Evolutionary conservation across 106 monocot genomes (phyloP).

Genomic region (Agapanthus africanus): DNA sequence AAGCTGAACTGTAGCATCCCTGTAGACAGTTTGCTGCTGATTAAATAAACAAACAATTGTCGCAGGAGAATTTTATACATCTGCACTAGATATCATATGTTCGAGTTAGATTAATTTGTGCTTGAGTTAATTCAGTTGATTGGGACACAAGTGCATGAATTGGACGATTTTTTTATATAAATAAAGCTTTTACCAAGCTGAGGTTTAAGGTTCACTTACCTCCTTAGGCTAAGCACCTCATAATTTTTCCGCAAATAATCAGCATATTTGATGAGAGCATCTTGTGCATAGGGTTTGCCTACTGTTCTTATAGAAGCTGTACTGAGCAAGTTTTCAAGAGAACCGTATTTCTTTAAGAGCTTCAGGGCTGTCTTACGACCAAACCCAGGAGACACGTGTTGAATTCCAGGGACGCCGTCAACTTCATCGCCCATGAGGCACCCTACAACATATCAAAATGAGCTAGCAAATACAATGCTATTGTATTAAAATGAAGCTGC

Average conservation of each 20-base stretch:
- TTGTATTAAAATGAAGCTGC: not conserved
- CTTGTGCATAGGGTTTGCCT: constrained; percentile 83
- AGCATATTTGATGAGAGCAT: constrained; percentile 80
- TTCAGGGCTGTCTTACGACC: constrained; percentile 91
- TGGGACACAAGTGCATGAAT: not conserved
- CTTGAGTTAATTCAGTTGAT: not conserved
- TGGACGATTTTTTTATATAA: not conserved
- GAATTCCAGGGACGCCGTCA: constrained; percentile 97
- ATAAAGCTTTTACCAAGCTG: not conserved
- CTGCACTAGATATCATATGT: not conserved
- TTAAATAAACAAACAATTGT: not conserved
- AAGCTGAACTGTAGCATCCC: constrained; percentile 64
- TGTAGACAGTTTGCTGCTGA: no score
- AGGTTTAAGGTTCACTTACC: constrained; percentile 29
- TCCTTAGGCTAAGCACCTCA: constrained; percentile 76
- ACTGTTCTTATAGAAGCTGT: constrained; percentile 73
- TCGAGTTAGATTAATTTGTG: not conserved
- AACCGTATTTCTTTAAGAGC: constrained; percentile 83
- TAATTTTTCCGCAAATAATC: constrained; percentile 83
- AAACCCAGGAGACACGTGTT: constrained; percentile 71
- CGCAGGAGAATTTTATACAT: not conserved
- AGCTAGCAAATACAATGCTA: not conserved
- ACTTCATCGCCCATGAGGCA: constrained; percentile 89
- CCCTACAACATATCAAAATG: constrained; percentile 30
- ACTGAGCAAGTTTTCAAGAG: constrained; percentile 71